A percentile compares a stretch with the other conserved stretches of the same genome.
phyloP scores from a whole-genome alignment of 2,329 filamentous ascomycete species.

The Aspergillus uvarum region DNA sequence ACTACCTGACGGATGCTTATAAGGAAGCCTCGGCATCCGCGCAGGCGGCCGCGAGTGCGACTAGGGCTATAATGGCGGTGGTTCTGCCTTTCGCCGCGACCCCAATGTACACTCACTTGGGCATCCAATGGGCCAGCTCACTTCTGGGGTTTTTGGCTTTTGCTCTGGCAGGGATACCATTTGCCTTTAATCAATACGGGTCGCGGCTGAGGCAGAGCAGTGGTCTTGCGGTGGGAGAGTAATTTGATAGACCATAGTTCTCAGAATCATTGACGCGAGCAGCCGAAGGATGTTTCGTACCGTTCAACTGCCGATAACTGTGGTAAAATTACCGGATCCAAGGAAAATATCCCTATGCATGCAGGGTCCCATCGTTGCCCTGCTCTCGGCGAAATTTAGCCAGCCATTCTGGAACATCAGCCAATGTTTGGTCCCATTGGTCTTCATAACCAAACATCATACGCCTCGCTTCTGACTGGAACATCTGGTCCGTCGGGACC shows the following conservation, averaged over 20 bases:
- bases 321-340: too few relatives aligned
- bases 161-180: constrained; percentile 20
- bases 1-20: constrained; percentile 70
- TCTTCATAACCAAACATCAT: constrained; percentile 4
- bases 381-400: too few relatives aligned
- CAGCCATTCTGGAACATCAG: too few relatives aligned
- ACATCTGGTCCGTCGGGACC: constrained; percentile 6
- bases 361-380: too few relatives aligned
- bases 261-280: too few relatives aligned
- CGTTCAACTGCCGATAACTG: too few relatives aligned
- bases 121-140: constrained; percentile 44
- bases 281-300: too few relatives aligned
- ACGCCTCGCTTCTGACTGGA: constrained; percentile 6
- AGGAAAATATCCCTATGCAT: too few relatives aligned
- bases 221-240: too few relatives aligned
- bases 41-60: constrained; percentile 52
- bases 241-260: not conserved
- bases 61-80: constrained; percentile 47
- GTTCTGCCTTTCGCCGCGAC: constrained; percentile 57
- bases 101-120: constrained; percentile 44
- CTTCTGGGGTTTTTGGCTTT: constrained; percentile 19
- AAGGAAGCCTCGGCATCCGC: constrained; percentile 63
- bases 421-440: too few relatives aligned
- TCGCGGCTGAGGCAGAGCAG: too few relatives aligned
- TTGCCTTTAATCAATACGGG: constrained; percentile 22